Evolutionary conservation across 768 basidiomycete genomes (phyloP).

Genomic region (Serendipita sp.): DNA sequence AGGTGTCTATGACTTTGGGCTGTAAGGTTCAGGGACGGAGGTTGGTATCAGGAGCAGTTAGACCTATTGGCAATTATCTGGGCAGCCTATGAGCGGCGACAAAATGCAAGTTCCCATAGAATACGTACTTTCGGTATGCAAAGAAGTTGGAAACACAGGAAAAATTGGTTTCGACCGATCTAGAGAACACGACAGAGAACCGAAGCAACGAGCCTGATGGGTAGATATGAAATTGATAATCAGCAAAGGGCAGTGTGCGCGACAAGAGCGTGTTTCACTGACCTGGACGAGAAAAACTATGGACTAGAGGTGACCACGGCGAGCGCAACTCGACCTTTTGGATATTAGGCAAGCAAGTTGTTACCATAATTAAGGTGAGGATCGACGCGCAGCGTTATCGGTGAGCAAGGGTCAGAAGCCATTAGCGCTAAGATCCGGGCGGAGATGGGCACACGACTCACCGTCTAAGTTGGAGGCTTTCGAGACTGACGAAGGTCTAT

Average conservation of each 20-base stretch:
- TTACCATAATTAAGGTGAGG: neutral
- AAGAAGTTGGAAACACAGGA: neutral
- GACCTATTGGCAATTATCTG: neutral
- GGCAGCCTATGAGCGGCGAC: neutral
- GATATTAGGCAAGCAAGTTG: neutral
- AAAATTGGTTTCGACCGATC: neutral
- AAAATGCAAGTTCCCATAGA: neutral
- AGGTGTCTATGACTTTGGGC: neutral
- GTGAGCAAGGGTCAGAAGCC: neutral
- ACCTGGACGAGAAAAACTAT: neutral
- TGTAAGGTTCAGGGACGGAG: neutral
- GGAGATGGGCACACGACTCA: neutral
- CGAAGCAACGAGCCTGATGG: neutral
- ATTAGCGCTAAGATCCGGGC: neutral
- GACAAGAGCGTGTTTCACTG: neutral
- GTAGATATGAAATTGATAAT: neutral
- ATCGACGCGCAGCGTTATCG: neutral
- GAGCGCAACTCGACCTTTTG: slow-evolving; percentile 3
- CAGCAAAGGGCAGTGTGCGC: neutral
- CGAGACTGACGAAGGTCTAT: neutral
- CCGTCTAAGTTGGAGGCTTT: neutral
- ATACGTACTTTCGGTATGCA: neutral
- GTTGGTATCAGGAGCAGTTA: neutral
- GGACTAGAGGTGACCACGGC: neutral
- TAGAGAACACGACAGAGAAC: neutral